Conservation (phyloP, 192 early-diverging fungal genomes). For the Coemansia sp. region DNA sequence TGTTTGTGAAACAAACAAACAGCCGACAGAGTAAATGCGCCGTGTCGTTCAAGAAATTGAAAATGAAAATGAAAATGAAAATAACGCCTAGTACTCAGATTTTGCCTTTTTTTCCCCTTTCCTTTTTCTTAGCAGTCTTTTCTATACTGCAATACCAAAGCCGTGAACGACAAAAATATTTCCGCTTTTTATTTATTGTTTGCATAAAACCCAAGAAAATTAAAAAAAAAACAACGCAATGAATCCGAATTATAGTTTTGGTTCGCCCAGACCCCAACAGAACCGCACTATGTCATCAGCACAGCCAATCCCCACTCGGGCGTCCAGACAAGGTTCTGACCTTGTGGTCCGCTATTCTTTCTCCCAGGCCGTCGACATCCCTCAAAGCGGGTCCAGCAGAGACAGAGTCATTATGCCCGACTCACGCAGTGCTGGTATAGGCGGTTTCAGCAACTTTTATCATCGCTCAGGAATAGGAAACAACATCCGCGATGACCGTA, state of each 20-base stretch:
- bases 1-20: no score
- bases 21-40: no score
- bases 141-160: no score
- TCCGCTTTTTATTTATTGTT: no score
- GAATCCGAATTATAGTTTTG: slow-evolving; percentile 5
- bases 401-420: slow-evolving; percentile 2
- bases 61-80: no score
- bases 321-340: not conserved
- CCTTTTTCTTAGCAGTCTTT: no score
- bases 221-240: not conserved
- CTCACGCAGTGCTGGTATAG: slow-evolving; percentile 17
- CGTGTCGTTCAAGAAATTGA: no score
- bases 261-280: not conserved
- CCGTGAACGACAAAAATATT: no score
- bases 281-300: not conserved
- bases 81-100: no score
- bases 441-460: slow-evolving; percentile 15
- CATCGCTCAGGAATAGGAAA: slow-evolving; percentile 29
- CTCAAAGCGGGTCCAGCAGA: not conserved
- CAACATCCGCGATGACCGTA: slow-evolving; percentile 14
- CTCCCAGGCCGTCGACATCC: slow-evolving; percentile 14
- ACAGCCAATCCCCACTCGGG: slow-evolving; percentile 1
- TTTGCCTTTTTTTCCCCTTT: no score
- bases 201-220: not conserved
- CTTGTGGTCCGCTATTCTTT: not conserved